phyloP scores from a whole-genome alignment of 441 rosid genomes.

The Breynia disticha region DNA sequence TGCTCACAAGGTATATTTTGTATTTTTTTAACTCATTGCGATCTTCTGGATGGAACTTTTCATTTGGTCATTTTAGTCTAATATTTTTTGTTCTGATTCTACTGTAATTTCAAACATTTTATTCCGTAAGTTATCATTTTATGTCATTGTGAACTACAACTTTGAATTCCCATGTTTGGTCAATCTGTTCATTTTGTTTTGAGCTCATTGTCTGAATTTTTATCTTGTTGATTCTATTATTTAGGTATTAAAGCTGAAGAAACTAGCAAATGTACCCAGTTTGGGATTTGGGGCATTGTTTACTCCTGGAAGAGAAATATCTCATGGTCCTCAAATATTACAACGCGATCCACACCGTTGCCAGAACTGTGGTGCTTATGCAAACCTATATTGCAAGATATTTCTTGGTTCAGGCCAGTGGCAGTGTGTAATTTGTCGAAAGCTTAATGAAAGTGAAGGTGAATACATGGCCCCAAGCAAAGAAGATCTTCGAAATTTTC shows the following conservation, averaged over 20 bases:
- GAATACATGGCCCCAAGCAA: constrained; percentile 74
- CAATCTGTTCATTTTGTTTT: no score
- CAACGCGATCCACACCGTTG: constrained; percentile 87
- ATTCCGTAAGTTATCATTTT: neutral
- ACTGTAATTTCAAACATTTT: no score
- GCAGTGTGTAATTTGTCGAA: constrained; percentile 80
- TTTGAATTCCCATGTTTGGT: neutral
- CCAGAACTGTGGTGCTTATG: constrained; percentile 81
- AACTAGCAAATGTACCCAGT: constrained; percentile 76
- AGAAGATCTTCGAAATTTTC: constrained; percentile 58
- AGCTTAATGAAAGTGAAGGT: constrained; percentile 71
- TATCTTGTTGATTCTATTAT: constrained; percentile 6
- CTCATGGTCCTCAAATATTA: constrained; percentile 66
- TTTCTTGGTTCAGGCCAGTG: constrained; percentile 91
- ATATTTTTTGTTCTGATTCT: no score
- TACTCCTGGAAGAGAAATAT: constrained; percentile 81
- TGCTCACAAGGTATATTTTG: constrained; percentile 58
- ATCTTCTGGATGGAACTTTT: neutral
- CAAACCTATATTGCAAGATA: constrained; percentile 70
- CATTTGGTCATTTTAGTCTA: neutral
- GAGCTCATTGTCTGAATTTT: neutral
- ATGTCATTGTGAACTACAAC: constrained; percentile 1
- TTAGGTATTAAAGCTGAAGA: constrained; percentile 84
- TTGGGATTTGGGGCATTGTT: constrained; percentile 92
- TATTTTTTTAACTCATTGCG: constrained; percentile 4